Evolutionary conservation across 2,329 filamentous ascomycete species (phyloP).

Genomic region (Metarhizium guizhouense): DNA sequence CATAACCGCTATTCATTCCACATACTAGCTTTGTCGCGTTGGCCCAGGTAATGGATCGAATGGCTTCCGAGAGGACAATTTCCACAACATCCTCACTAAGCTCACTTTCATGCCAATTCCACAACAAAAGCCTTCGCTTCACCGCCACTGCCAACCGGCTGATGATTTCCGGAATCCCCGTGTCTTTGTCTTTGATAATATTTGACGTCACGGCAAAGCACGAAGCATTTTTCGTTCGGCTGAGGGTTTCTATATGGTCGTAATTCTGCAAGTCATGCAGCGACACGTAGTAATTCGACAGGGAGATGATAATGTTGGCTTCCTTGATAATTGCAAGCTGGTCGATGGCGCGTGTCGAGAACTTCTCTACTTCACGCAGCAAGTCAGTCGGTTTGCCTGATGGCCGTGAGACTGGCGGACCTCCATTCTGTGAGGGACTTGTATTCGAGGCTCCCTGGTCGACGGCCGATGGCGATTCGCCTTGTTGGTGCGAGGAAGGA

Average conservation of each 20-base stretch:
- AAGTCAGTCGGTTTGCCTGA: slow-evolving; percentile 62
- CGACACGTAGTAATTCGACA: slow-evolving; percentile 83
- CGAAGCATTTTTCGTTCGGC: slow-evolving; percentile 78
- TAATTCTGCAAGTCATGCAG: slow-evolving; percentile 86
- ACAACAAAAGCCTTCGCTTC: slow-evolving; percentile 80
- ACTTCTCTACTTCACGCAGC: slow-evolving; percentile 86
- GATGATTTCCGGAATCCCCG: slow-evolving; percentile 86
- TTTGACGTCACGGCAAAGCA: slow-evolving; percentile 92
- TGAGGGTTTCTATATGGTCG: slow-evolving; percentile 67
- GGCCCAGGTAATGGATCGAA: slow-evolving; percentile 87
- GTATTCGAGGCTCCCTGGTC: slow-evolving; percentile 17
- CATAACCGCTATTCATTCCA: slow-evolving; percentile 85
- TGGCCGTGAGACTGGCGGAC: slow-evolving; percentile 19
- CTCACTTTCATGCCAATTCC: slow-evolving; percentile 96
- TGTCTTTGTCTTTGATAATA: slow-evolving; percentile 80
- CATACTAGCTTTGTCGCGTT: slow-evolving; percentile 79
- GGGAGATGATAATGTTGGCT: slow-evolving; percentile 79
- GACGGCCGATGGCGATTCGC: slow-evolving; percentile 19
- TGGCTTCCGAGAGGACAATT: slow-evolving; percentile 69
- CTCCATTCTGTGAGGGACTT: slow-evolving; percentile 20
- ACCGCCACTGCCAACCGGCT: slow-evolving; percentile 86
- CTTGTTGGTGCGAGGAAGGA: slow-evolving; percentile 24
- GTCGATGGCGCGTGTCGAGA: slow-evolving; percentile 81
- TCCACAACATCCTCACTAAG: slow-evolving; percentile 65
- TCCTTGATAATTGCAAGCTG: slow-evolving; percentile 95